phyloP scores from a whole-genome alignment of 495 filamentous ascomycete species.

The Neohortaea acidophila region DNA sequence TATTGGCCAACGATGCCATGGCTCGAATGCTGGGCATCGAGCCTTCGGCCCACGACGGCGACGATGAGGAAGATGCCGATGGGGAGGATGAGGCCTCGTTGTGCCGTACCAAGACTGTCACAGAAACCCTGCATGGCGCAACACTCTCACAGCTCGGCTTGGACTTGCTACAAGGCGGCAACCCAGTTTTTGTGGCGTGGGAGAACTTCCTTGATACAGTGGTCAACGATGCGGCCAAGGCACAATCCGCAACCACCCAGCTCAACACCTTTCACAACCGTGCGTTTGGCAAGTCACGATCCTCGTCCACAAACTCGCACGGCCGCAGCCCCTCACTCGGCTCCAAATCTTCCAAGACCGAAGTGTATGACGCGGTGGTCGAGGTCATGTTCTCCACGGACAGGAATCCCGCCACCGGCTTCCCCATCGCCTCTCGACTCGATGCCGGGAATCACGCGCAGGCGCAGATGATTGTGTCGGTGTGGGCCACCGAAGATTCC shows the following conservation, averaged over 20 bases:
- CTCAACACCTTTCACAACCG: conserved; percentile 9
- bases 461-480: conserved; percentile 52
- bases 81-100: background rate
- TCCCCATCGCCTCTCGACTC: conserved; percentile 20
- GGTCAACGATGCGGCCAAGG: conserved; percentile 17
- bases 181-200: conserved; percentile 29
- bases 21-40: conserved; percentile 41
- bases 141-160: conserved; percentile 45
- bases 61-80: conserved; percentile 3
- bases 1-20: conserved; percentile 59
- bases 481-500: conserved; percentile 44
- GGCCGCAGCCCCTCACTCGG: too few relatives aligned
- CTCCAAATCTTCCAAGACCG: conserved; percentile 5
- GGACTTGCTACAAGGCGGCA: conserved; percentile 43
- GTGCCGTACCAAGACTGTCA: conserved; percentile 16
- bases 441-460: conserved; percentile 24
- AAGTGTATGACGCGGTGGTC: conserved; percentile 32
- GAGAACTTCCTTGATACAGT: conserved; percentile 24
- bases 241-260: conserved; percentile 8
- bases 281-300: background rate
- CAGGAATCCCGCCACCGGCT: conserved; percentile 10
- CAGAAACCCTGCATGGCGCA: conserved; percentile 39
- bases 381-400: conserved; percentile 39
- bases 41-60: conserved; percentile 20
- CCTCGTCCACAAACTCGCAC: too few relatives aligned